A percentile compares a stretch with the other conserved stretches of the same genome.
These are phyloP conservation scores for Filobasidium floriforme DNA, from an alignment of 768 basidiomycete species.

Conservation along the genomic window DNA sequence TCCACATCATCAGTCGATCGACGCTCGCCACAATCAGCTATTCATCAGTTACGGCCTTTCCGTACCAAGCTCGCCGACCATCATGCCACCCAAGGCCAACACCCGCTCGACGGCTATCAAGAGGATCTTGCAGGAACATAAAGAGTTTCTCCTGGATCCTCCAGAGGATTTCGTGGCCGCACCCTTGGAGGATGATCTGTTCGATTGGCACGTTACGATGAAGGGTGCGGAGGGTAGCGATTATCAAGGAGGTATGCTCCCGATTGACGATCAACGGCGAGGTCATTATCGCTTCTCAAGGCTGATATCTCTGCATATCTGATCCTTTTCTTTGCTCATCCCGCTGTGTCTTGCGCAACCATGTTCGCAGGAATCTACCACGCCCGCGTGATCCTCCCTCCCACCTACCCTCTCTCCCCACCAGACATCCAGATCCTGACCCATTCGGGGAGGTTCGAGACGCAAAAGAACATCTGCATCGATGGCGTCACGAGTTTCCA, in stretches of 20 bases:
- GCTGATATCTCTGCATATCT: background rate
- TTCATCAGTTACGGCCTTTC: too few species aligned
- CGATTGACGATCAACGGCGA: too few species aligned
- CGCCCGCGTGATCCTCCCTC: slow-evolving; percentile 78
- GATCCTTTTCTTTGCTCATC: background rate
- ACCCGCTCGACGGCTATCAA: slow-evolving; percentile 64
- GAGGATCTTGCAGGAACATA: slow-evolving; percentile 92
- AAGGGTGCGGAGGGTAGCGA: slow-evolving; percentile 80
- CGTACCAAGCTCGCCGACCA: background rate
- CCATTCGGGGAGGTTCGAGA: slow-evolving; percentile 92
- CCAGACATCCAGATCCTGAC: slow-evolving; percentile 94
- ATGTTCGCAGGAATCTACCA: slow-evolving; percentile 64
- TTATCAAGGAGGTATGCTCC: slow-evolving; percentile 77
- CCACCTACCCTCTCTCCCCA: slow-evolving; percentile 93
- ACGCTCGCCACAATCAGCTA: too few species aligned
- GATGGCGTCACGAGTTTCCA: slow-evolving; percentile 54
- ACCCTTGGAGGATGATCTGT: slow-evolving; percentile 57
- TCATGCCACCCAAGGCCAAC: slow-evolving; percentile 32
- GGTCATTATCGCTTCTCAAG: too few species aligned
- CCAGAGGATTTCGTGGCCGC: slow-evolving; percentile 77
- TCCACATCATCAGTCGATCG: too few species aligned
- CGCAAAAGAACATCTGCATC: slow-evolving; percentile 66
- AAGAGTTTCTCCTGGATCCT: slow-evolving; percentile 75
- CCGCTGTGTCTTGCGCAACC: background rate
- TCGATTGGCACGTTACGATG: slow-evolving; percentile 97